Conservation (phyloP, 345 rosid species). For the Diplotaxis tenuifolia region DNA sequence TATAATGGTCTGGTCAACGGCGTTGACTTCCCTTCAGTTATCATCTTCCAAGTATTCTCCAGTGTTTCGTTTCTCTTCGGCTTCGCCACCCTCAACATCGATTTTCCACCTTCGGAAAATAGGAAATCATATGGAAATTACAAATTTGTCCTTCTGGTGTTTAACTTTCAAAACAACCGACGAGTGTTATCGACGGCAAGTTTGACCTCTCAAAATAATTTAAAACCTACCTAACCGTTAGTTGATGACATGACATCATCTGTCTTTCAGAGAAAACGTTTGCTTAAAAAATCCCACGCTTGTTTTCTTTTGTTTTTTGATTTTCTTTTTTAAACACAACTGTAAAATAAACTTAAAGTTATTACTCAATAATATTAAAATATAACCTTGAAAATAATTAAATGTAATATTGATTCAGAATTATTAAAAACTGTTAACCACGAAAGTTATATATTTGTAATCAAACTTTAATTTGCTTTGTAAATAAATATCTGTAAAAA, state of each 20-base stretch:
- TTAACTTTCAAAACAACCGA: neutral
- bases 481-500: too few species aligned
- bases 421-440: too few species aligned
- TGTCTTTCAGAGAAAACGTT: neutral
- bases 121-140: neutral
- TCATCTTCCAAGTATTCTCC: conserved; percentile 82
- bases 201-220: conserved; percentile 26
- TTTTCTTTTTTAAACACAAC: too few species aligned
- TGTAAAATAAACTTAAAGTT: too few species aligned
- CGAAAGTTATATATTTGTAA: too few species aligned
- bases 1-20: conserved; percentile 60
- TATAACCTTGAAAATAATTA: too few species aligned
- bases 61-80: conserved; percentile 60
- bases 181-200: conserved; percentile 5
- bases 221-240: conserved; percentile 25
- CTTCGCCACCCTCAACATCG: conserved; percentile 28
- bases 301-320: too few species aligned
- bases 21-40: conserved; percentile 67
- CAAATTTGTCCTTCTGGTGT: neutral
- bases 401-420: too few species aligned
- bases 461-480: too few species aligned
- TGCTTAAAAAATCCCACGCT: neutral
- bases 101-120: conserved; percentile 12
- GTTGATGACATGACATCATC: conserved; percentile 11
- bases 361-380: too few species aligned